Evolutionary conservation across 2,329 filamentous ascomycete species (phyloP), one percentile per base, ranked within the genome.

Genomic region (Penicillium sp.): DNA sequence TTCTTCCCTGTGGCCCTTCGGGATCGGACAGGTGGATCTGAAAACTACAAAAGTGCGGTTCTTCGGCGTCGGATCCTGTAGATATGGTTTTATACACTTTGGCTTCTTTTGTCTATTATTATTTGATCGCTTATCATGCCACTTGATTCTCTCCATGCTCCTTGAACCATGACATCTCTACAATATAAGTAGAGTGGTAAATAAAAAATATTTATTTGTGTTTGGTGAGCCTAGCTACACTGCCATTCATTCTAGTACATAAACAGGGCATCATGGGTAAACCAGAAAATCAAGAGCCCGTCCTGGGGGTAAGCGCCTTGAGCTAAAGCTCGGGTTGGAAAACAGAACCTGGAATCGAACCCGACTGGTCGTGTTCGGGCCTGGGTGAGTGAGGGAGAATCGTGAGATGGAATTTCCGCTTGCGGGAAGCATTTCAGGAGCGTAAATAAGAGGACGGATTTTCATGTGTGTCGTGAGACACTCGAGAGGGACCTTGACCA

Each of bases 71-170:
- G 44, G 48, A 53, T 61, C 44, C 49, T 60, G 56, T 57, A 63
- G 56, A 68, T 67, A 68, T 61, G 64, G 48, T 48, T 54, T 52
- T 57, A 58, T 54, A 58, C 44, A 56, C 47, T 51, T 56, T 56
- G 50, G 45, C 48, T 60, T 55, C 42, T 63, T 54, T 56, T 54
- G 55, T 48, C 38, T 51, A 51, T 51, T 39, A 44, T 24, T 55
- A 54, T 30, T 48, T 48, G 41, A 46, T 48, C 38, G 35, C 35
- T 57, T 54, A 27, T 10, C 11, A 24, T 24, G 8, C 22, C 11
- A 41, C 20, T 36, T 38, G 9, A 20, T 10, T 20, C 16, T 20
- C 16, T 38, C 8, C 27, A 2, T 28, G 20, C 20, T 22, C 20
- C 20, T 22, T 22, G 20, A 22, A 22, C 20, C 4, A 22, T 2